Evolutionary conservation across 805 yeast species (phyloP), one percentile per base, ranked within the genome.

Genomic region (Jamesozyma rosinii): DNA sequence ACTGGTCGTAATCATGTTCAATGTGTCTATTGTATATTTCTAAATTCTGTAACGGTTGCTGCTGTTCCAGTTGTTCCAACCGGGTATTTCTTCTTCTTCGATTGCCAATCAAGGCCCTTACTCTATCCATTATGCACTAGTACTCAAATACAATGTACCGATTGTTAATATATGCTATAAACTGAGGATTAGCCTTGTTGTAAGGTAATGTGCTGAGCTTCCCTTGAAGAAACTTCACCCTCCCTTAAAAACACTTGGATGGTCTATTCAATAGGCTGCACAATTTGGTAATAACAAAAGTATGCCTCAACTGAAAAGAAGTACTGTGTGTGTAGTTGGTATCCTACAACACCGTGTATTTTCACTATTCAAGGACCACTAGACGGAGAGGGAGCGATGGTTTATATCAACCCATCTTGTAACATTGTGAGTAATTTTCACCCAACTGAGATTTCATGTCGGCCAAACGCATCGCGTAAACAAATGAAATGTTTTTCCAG

Each of bases 101-200:
- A 6, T 37, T 41, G 4, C 47, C 40, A 4, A 50, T 40, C 13
- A 50, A 24, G 5, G 48, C 40, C 13, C 54, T 38, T 3, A 50
- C 54, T 34, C 54, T 41, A 33, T 50, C 49, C 54, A 50, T 50
- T n/a, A 20, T 18, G 20, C 5, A 5, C 33, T 5, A 6, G 15
- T 14, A 30, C 17, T 30, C 15, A 4, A 10, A n/a, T 27, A 9
- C 11, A 27, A 9, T 27, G 30, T 9, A 9, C 13, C 13, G 30
- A 27, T 27, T 27, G 30, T 9, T 27, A 9, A 9, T 27, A 9
- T 9, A 27, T 9, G 30, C 30, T n/a, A n/a, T n/a, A n/a, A n/a
- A n/a, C n/a, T n/a, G n/a, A n/a, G n/a, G n/a, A n/a, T n/a, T n/a
- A n/a, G n/a, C n/a, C n/a, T n/a, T n/a, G n/a, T n/a, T n/a, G n/a